Conservation (phyloP, 495 filamentous ascomycete species). For the Aspergillus steynii region DNA sequence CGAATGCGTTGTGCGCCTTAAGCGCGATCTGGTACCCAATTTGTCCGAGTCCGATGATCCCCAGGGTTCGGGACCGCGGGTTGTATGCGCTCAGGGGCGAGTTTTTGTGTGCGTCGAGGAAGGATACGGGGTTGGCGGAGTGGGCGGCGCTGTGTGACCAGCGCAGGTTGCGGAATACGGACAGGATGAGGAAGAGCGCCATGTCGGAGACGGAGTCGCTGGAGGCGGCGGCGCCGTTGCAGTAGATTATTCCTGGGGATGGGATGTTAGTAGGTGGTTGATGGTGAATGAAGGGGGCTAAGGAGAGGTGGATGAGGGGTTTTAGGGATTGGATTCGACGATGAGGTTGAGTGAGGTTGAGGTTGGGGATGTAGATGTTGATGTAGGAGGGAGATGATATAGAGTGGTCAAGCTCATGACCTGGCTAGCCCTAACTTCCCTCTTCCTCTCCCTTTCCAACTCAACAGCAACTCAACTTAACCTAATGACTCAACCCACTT, state of each 20-base stretch:
- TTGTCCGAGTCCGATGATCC: slow-evolving; percentile 66
- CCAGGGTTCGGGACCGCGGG: slow-evolving; percentile 44
- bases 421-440: too few relatives aligned
- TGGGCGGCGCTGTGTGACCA: slow-evolving; percentile 56
- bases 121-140: slow-evolving; percentile 34
- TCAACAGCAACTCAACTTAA: too few relatives aligned
- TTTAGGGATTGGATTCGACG: not conserved
- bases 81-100: slow-evolving; percentile 59
- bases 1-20: slow-evolving; percentile 59
- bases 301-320: too few relatives aligned
- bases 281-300: too few relatives aligned
- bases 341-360: not conserved
- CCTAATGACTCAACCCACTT: too few relatives aligned
- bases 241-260: slow-evolving; percentile 63
- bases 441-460: not conserved
- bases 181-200: slow-evolving; percentile 62
- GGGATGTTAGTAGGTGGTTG: not conserved
- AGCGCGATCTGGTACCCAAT: slow-evolving; percentile 68
- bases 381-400: too few relatives aligned
- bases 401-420: too few relatives aligned
- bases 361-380: slow-evolving; percentile 1
- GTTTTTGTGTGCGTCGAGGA: slow-evolving; percentile 57
- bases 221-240: slow-evolving; percentile 67
- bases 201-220: slow-evolving; percentile 65
- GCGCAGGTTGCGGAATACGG: slow-evolving; percentile 62